Evolutionary conservation across 192 early-diverging fungal genomes (phyloP).

Genomic region (Funneliformis geosporum): DNA sequence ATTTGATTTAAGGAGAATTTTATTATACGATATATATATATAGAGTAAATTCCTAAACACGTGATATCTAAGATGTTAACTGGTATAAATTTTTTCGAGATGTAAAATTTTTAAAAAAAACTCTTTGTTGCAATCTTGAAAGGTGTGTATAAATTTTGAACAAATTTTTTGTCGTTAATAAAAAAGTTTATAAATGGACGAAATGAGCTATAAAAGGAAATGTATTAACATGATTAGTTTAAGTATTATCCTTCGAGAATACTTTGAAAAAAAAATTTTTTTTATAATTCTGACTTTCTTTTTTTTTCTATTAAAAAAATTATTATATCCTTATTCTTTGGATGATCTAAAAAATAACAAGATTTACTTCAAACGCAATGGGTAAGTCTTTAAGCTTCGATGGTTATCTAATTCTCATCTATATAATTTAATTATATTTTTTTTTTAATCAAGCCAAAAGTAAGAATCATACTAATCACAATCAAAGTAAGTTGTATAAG

Average conservation of each 20-base stretch:
- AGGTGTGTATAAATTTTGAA: neutral
- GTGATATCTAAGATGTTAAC: no score
- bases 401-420: neutral
- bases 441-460: constrained; percentile 70
- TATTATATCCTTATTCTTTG: neutral
- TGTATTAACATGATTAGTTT: no score
- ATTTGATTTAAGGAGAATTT: no score
- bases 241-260: neutral
- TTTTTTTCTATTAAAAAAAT: neutral
- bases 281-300: neutral
- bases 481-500: constrained; percentile 79
- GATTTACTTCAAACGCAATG: neutral
- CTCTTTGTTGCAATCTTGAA: neutral
- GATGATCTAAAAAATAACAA: neutral
- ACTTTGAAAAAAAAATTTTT: no score
- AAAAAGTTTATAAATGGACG: no score
- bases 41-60: no score
- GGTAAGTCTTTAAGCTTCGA: neutral
- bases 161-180: no score
- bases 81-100: no score
- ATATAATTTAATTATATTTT: neutral
- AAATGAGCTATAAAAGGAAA: no score
- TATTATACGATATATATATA: no score
- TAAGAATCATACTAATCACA: constrained; percentile 99
- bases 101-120: no score